A percentile compares a stretch with the other conserved stretches of the same genome.
These are phyloP conservation scores for Sarocladium strictum DNA, from an alignment of 2,329 filamentous ascomycete species.

Conservation along the genomic window DNA sequence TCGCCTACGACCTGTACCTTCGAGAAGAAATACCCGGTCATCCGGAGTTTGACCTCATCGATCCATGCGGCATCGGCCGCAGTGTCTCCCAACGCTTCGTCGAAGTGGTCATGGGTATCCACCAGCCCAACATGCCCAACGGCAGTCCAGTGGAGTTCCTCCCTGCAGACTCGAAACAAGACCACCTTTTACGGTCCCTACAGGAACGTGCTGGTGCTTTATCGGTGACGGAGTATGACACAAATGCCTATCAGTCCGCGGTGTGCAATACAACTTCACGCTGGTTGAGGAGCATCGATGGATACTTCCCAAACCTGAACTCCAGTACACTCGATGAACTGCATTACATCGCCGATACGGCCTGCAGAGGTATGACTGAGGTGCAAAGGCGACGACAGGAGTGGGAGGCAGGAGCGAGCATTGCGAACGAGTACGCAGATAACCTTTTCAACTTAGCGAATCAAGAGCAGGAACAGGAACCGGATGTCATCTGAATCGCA, in stretches of 20 bases:
- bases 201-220: conserved; percentile 11
- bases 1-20: conserved; percentile 37
- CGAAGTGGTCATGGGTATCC: conserved; percentile 35
- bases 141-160: conserved; percentile 29
- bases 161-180: conserved; percentile 20
- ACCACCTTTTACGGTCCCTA: conserved; percentile 15
- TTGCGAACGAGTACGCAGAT: conserved; percentile 26
- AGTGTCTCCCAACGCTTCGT: conserved; percentile 40
- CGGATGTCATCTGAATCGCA: too few species aligned
- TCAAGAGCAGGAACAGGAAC: neutral
- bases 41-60: conserved; percentile 33
- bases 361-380: conserved; percentile 37
- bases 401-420: conserved; percentile 21
- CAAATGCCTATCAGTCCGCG: conserved; percentile 29
- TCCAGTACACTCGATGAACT: conserved; percentile 36
- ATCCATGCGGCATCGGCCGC: conserved; percentile 35
- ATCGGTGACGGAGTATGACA: conserved; percentile 27
- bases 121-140: conserved; percentile 27
- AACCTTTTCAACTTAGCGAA: conserved; percentile 15
- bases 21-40: conserved; percentile 22
- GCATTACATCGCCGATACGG: conserved; percentile 37
- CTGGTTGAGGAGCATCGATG: conserved; percentile 36
- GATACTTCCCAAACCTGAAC: conserved; percentile 38
- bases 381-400: conserved; percentile 25
- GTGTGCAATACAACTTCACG: conserved; percentile 33